Percentiles rank a stretch among this genome's conserved stretches.
phyloP scores from a whole-genome alignment of 2,329 filamentous ascomycete genomes.

The Simplicillium sp. region DNA sequence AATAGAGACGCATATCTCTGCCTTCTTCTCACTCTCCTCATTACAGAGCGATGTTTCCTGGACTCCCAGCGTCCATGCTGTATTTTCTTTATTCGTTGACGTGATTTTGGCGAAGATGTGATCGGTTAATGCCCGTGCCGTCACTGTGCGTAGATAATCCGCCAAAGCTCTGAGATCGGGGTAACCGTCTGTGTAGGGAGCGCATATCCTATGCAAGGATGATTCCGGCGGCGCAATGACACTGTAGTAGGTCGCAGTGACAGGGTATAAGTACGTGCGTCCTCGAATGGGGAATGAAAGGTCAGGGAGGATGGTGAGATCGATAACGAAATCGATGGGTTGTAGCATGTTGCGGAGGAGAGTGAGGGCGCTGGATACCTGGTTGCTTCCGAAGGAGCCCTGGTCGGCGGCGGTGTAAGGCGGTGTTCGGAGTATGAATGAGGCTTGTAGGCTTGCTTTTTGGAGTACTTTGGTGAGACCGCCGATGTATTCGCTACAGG shows the following conservation, averaged over 20 bases:
- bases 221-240: slow-evolving; percentile 27
- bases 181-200: slow-evolving; percentile 35
- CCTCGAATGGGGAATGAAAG: slow-evolving; percentile 32
- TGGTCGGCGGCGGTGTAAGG: slow-evolving; percentile 18
- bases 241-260: slow-evolving; percentile 35
- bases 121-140: slow-evolving; percentile 28
- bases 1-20: slow-evolving; percentile 22
- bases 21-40: slow-evolving; percentile 12
- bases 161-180: slow-evolving; percentile 31
- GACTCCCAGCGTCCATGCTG: slow-evolving; percentile 18
- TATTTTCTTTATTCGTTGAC: neutral
- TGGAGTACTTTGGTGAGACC: slow-evolving; percentile 32
- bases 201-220: slow-evolving; percentile 26
- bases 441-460: slow-evolving; percentile 31
- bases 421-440: slow-evolving; percentile 31
- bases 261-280: slow-evolving; percentile 32
- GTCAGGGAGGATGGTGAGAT: slow-evolving; percentile 34
- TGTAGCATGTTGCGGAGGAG: slow-evolving; percentile 34
- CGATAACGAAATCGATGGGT: slow-evolving; percentile 29
- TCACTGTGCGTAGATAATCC: slow-evolving; percentile 35
- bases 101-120: slow-evolving; percentile 19
- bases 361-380: slow-evolving; percentile 30
- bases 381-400: slow-evolving; percentile 20
- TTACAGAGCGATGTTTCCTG: slow-evolving; percentile 22
- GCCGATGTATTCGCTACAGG: slow-evolving; percentile 31